A percentile compares a stretch with the other conserved stretches of the same genome.
phyloP scores from a whole-genome alignment of 257 asterid genomes.

The Cynanchum wilfordii region DNA sequence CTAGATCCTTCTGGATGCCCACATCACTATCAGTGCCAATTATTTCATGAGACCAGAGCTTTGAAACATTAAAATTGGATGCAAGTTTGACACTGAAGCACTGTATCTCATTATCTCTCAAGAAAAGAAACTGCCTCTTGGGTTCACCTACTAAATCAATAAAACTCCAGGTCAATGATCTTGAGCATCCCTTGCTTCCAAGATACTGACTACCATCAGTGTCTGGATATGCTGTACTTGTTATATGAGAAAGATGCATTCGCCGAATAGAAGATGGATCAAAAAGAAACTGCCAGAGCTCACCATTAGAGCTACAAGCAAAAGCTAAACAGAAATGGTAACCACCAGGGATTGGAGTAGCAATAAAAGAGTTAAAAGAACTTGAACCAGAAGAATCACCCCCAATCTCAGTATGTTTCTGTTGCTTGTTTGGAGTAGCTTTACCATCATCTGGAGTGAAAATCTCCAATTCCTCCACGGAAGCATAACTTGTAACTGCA shows the following conservation, averaged over 20 bases:
- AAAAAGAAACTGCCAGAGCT: slow-evolving; percentile 62
- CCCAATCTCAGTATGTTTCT: slow-evolving; percentile 32
- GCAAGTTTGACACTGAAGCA: slow-evolving; percentile 55
- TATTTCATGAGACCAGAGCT: slow-evolving; percentile 86
- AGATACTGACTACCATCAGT: slow-evolving; percentile 38
- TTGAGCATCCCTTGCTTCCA: slow-evolving; percentile 72
- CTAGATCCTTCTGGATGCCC: slow-evolving; percentile 84
- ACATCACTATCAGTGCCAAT: slow-evolving; percentile 73
- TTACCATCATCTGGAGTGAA: slow-evolving; percentile 30
- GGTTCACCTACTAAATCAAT: slow-evolving; percentile 31
- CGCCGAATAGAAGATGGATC: slow-evolving; percentile 53
- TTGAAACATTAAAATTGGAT: slow-evolving; percentile 39
- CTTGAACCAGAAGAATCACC: slow-evolving; percentile 26
- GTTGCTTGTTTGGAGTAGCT: slow-evolving; percentile 33
- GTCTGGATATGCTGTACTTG: slow-evolving; percentile 31
- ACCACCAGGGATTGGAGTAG: slow-evolving; percentile 49
- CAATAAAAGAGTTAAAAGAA: slow-evolving; percentile 66
- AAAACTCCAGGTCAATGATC: slow-evolving; percentile 80
- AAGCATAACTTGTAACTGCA: slow-evolving; percentile 46
- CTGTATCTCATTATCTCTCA: slow-evolving; percentile 71
- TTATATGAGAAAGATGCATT: slow-evolving; percentile 32
- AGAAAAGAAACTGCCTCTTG: slow-evolving; percentile 62
- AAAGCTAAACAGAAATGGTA: slow-evolving; percentile 55
- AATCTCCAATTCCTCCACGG: slow-evolving; percentile 38
- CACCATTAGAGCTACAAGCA: slow-evolving; percentile 76